phyloP scores from a whole-genome alignment of 208 protist species.

The Leishmania gerbilli region DNA sequence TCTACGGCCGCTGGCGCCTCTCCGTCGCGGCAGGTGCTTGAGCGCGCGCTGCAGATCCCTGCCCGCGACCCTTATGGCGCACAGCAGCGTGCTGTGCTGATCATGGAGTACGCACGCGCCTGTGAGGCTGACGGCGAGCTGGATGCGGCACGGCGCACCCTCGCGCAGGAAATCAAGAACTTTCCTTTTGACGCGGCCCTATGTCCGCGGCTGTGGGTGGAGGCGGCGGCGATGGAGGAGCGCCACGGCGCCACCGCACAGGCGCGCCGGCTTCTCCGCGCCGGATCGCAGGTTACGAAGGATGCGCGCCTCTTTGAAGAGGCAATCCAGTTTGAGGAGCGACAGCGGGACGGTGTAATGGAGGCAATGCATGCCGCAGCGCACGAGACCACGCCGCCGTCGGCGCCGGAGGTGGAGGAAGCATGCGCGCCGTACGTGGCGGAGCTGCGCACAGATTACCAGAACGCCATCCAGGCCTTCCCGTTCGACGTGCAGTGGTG shows the following conservation, averaged over 20 bases:
- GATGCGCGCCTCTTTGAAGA: conserved; percentile 40
- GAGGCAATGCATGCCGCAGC: not conserved
- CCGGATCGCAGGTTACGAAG: conserved; percentile 54
- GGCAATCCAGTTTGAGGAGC: conserved; percentile 48
- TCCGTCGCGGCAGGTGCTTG: conserved; percentile 21
- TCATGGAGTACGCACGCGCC: conserved; percentile 70
- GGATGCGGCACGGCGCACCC: conserved; percentile 45
- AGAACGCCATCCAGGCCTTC: conserved; percentile 66
- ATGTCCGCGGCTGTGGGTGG: conserved; percentile 77
- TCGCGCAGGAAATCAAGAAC: conserved; percentile 58
- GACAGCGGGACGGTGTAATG: conserved; percentile 18
- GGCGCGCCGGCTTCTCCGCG: conserved; percentile 65
- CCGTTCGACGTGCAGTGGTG: conserved; percentile 63
- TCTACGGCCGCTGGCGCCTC: not conserved
- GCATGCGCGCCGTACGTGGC: conserved; percentile 27
- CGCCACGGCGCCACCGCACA: conserved; percentile 50
- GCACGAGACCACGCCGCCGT: not conserved
- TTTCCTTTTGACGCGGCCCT: conserved; percentile 73
- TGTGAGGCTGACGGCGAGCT: conserved; percentile 33
- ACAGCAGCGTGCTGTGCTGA: conserved; percentile 72
- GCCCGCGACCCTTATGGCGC: conserved; percentile 35
- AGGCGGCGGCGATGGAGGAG: conserved; percentile 78
- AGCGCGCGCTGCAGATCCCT: conserved; percentile 30
- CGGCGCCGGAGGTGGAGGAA: conserved; percentile 10
- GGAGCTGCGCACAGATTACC: conserved; percentile 41